Conservation (phyloP, 2,329 filamentous ascomycete genomes). For the Apiospora kogelbergensis region DNA sequence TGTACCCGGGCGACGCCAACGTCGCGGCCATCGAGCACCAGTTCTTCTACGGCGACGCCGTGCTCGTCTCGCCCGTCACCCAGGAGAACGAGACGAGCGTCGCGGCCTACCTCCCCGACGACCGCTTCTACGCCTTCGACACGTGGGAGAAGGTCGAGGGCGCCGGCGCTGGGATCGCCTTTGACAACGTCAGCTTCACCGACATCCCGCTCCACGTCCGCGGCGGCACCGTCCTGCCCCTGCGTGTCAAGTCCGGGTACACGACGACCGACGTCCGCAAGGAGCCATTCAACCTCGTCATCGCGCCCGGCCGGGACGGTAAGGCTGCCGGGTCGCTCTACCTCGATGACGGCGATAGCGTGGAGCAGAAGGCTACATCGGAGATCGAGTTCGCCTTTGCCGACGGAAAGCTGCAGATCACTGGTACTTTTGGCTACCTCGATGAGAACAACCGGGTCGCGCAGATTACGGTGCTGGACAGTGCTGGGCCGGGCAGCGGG, state of each 20-base stretch:
- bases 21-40: conserved; percentile 43
- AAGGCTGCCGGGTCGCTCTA: conserved; percentile 69
- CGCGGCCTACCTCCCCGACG: conserved; percentile 46
- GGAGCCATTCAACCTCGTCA: conserved; percentile 68
- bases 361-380: conserved; percentile 58
- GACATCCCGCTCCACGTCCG: conserved; percentile 68
- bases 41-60: conserved; percentile 45
- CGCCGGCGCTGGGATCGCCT: conserved; percentile 36
- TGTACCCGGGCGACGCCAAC: conserved; percentile 55
- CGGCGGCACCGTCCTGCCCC: conserved; percentile 64
- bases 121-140: conserved; percentile 52
- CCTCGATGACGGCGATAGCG: conserved; percentile 72
- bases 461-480: conserved; percentile 48
- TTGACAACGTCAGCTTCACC: conserved; percentile 40
- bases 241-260: conserved; percentile 53
- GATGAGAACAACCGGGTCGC: conserved; percentile 41
- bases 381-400: conserved; percentile 61
- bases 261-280: conserved; percentile 64
- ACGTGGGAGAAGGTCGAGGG: conserved; percentile 46
- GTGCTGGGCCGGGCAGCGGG: neutral
- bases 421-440: conserved; percentile 54
- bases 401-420: conserved; percentile 47
- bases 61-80: conserved; percentile 47
- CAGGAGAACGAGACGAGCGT: conserved; percentile 44
- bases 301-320: conserved; percentile 64